Conservation (phyloP, 2,329 filamentous ascomycete genomes). For the Penicillium concentricum region DNA sequence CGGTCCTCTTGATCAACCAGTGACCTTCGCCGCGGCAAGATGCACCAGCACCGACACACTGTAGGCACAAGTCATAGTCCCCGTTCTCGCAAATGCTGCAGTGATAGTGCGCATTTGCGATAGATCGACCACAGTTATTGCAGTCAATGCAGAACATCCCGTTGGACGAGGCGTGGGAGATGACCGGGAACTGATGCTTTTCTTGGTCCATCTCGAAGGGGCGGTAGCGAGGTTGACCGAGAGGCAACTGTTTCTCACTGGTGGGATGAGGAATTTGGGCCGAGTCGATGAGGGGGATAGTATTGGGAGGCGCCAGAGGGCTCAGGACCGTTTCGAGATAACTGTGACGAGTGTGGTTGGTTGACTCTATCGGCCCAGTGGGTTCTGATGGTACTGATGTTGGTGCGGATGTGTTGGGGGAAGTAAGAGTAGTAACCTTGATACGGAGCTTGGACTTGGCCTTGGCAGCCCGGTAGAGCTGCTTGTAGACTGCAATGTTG, state of each 20-base stretch:
- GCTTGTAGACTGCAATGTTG: constrained; percentile 87
- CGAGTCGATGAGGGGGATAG: constrained; percentile 7
- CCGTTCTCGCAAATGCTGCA: constrained; percentile 91
- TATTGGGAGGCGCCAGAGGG: constrained; percentile 19
- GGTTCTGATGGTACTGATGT: constrained; percentile 16
- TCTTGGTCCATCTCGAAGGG: constrained; percentile 31
- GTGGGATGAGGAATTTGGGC: background rate
- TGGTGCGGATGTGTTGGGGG: constrained; percentile 32
- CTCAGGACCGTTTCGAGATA: constrained; percentile 46
- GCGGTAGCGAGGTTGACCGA: constrained; percentile 23
- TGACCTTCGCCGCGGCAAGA: constrained; percentile 77
- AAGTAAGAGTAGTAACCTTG: constrained; percentile 64
- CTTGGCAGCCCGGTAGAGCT: constrained; percentile 93
- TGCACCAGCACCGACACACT: constrained; percentile 72
- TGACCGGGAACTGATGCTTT: constrained; percentile 31
- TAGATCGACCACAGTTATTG: constrained; percentile 79
- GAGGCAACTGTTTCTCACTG: constrained; percentile 3
- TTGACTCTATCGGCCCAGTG: constrained; percentile 8
- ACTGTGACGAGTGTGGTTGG: constrained; percentile 31
- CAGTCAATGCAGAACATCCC: constrained; percentile 81
- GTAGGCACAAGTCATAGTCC: constrained; percentile 87
- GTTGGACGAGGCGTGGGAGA: constrained; percentile 34
- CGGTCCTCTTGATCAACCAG: constrained; percentile 90
- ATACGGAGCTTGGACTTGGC: constrained; percentile 97
- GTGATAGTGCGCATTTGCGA: constrained; percentile 84